Percentiles rank a stretch among this genome's conserved stretches.
These are phyloP conservation scores for Lichtheimia corymbifera DNA, from an alignment of 371 early-diverging fungal genomes.

Conservation along the genomic window DNA sequence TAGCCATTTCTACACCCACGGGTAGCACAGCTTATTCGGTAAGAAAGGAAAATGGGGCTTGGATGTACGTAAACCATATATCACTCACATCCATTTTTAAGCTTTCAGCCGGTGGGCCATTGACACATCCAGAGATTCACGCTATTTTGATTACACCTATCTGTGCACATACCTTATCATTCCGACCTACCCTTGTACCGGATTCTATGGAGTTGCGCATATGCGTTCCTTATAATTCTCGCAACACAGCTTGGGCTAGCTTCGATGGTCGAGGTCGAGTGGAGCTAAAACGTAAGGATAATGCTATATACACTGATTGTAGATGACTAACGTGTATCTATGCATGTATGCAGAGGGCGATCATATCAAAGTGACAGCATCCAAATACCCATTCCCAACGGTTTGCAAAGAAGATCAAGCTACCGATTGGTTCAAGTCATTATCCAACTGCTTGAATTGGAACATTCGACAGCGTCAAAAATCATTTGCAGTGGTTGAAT, in stretches of 20 bases:
- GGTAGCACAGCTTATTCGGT: constrained; percentile 97
- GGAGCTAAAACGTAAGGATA: constrained; percentile 70
- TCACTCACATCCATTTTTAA: constrained; percentile 13
- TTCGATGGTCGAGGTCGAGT: constrained; percentile 93
- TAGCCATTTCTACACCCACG: constrained; percentile 92
- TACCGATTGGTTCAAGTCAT: constrained; percentile 82
- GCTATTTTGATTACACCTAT: constrained; percentile 93
- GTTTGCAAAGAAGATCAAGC: constrained; percentile 73
- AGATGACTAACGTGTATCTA: constrained; percentile 1
- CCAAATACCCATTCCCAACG: constrained; percentile 86
- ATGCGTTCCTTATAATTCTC: constrained; percentile 74
- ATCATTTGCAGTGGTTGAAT: constrained; percentile 59
- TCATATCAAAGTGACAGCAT: constrained; percentile 81
- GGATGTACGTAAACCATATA: too few species aligned
- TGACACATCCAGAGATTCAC: constrained; percentile 93
- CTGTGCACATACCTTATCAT: constrained; percentile 94
- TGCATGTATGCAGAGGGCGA: constrained; percentile 68
- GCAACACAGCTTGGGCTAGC: constrained; percentile 82
- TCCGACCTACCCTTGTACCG: constrained; percentile 93
- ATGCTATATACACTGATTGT: neutral
- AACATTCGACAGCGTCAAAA: constrained; percentile 81
- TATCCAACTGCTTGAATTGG: constrained; percentile 81
- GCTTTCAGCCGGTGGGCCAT: constrained; percentile 91
- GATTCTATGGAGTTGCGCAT: constrained; percentile 86
- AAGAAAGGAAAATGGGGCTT: constrained; percentile 20